A percentile compares a stretch with the other conserved stretches of the same genome.
These are phyloP conservation scores for Colletotrichum tropicicola DNA, from an alignment of 2,329 filamentous ascomycete species.

Conservation along the genomic window DNA sequence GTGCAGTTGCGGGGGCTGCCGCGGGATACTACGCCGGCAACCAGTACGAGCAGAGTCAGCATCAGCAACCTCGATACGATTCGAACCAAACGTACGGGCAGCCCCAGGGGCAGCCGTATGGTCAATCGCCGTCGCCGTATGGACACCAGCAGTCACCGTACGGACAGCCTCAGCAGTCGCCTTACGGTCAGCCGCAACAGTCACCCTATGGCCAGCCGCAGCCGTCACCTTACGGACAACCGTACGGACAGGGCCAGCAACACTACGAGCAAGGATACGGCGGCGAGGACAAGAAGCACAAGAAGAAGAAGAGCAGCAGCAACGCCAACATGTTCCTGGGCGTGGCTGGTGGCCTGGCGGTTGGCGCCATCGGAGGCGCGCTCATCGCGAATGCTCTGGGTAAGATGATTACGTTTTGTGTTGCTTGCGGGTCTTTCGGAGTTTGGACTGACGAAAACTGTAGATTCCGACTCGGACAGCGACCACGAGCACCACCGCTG, in stretches of 20 bases:
- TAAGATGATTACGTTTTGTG: slow-evolving; percentile 42
- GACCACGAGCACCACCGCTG: slow-evolving; percentile 3
- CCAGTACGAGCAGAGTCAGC: slow-evolving; percentile 2
- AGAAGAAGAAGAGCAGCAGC: slow-evolving; percentile 51
- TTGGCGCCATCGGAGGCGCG: slow-evolving; percentile 65
- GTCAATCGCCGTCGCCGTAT: neutral
- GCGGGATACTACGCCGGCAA: slow-evolving; percentile 25
- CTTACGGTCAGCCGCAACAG: neutral
- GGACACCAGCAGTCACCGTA: neutral
- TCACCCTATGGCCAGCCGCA: neutral
- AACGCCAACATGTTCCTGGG: slow-evolving; percentile 62
- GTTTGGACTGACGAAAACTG: neutral
- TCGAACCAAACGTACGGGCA: neutral
- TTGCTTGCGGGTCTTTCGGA: neutral
- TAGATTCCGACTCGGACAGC: slow-evolving; percentile 12
- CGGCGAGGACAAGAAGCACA: slow-evolving; percentile 31
- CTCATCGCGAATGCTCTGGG: slow-evolving; percentile 63
- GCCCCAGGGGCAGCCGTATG: neutral
- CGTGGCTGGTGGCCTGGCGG: slow-evolving; percentile 65
- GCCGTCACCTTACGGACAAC: neutral
- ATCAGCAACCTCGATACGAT: neutral
- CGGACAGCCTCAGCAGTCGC: neutral
- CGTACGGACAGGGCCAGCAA: neutral
- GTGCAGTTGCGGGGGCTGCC: slow-evolving; percentile 7
- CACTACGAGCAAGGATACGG: slow-evolving; percentile 23